phyloP scores from a whole-genome alignment of 306 rosid species.

The Rosa rugosa region DNA sequence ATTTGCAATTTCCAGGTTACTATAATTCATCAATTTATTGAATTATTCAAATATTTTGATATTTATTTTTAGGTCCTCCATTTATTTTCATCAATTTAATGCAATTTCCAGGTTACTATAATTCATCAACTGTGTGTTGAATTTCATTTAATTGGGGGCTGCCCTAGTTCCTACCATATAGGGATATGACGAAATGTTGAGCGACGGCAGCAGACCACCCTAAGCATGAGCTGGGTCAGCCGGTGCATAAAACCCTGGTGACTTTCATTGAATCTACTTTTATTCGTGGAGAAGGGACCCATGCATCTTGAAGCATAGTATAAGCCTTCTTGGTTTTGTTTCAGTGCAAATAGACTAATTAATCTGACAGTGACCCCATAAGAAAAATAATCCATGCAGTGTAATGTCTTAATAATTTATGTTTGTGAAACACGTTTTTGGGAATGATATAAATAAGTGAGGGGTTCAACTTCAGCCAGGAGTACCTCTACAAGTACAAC shows the following conservation, averaged over 20 bases:
- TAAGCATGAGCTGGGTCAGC: too few relatives aligned
- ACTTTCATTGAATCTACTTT: background rate
- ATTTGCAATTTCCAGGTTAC: too few relatives aligned
- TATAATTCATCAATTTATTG: too few relatives aligned
- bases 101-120: too few relatives aligned
- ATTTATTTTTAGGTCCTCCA: too few relatives aligned
- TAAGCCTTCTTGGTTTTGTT: background rate
- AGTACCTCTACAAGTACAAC: background rate
- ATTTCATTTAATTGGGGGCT: too few relatives aligned
- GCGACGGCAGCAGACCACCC: too few relatives aligned
- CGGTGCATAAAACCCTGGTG: background rate
- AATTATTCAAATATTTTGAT: too few relatives aligned
- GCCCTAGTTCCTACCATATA: too few relatives aligned
- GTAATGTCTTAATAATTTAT: background rate
- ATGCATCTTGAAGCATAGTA: background rate
- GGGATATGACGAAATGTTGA: too few relatives aligned
- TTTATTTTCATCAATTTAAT: too few relatives aligned
- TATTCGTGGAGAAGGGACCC: background rate
- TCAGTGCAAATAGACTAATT: background rate
- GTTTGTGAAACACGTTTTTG: conserved; percentile 31
- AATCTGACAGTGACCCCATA: background rate
- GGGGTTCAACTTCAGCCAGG: background rate
- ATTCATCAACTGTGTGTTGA: too few relatives aligned
- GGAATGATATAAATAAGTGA: conserved; percentile 5
- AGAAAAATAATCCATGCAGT: background rate